Evolutionary conservation across 371 early-diverging fungal genomes (phyloP).

Genomic region (Mortierella sp.): DNA sequence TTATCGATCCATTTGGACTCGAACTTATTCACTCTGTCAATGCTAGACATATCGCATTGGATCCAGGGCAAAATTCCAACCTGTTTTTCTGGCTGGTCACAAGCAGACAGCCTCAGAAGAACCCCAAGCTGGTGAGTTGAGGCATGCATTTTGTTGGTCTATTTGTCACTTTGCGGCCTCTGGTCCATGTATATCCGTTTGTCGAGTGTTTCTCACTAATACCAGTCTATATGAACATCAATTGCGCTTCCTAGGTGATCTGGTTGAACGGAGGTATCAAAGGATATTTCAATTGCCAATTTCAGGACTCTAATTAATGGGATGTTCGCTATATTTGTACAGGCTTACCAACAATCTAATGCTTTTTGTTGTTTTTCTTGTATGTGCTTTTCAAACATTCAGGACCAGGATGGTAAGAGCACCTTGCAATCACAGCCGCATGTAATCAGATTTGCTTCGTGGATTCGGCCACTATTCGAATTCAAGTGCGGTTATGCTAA

Average conservation of each 20-base stretch:
- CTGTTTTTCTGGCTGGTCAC: slow-evolving; percentile 66
- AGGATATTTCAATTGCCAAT: neutral
- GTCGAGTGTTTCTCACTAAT: neutral
- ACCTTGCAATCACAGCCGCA: neutral
- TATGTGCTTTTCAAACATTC: neutral
- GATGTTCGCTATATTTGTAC: neutral
- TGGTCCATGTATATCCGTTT: neutral
- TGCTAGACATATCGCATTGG: slow-evolving; percentile 54
- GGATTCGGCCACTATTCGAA: neutral
- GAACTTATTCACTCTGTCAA: neutral
- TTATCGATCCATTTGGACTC: neutral
- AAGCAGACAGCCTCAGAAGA: slow-evolving; percentile 20
- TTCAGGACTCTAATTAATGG: neutral
- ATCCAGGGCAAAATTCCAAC: slow-evolving; percentile 27
- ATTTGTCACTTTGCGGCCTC: neutral
- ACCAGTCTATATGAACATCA: neutral
- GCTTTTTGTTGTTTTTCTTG: neutral
- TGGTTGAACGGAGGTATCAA: slow-evolving; percentile 89
- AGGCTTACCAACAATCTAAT: neutral
- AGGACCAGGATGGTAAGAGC: slow-evolving; percentile 59
- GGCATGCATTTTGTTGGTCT: too few relatives aligned
- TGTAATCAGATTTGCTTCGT: neutral
- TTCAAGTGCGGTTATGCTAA: neutral
- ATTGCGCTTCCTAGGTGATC: slow-evolving; percentile 66
- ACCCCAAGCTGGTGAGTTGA: slow-evolving; percentile 53